These are phyloP conservation scores for Thelephora ganbajun DNA, from an alignment of 768 basidiomycete genomes.

Conservation along the genomic window DNA sequence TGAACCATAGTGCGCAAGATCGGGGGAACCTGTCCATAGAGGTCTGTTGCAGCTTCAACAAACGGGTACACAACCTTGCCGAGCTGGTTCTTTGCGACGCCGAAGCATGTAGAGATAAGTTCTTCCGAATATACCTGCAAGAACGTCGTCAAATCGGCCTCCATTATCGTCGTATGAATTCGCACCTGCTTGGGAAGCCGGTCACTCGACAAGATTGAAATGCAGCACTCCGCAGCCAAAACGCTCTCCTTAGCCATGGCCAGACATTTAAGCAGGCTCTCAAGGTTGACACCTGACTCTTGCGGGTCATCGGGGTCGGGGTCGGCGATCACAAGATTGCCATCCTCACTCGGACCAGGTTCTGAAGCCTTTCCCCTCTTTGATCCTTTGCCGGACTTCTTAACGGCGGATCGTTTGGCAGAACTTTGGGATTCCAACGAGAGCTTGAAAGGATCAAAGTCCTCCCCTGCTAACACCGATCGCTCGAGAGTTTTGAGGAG, in stretches of 20 bases:
- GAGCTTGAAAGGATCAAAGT: slow-evolving; percentile 49
- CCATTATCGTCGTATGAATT: not conserved
- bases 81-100: slow-evolving; percentile 67
- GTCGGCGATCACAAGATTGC: slow-evolving; percentile 8
- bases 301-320: slow-evolving; percentile 17
- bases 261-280: slow-evolving; percentile 34
- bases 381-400: slow-evolving; percentile 23
- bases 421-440: slow-evolving; percentile 11
- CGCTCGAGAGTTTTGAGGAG: slow-evolving; percentile 70
- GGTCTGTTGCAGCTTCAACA: slow-evolving; percentile 50
- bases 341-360: slow-evolving; percentile 18
- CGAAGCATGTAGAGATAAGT: slow-evolving; percentile 67
- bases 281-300: slow-evolving; percentile 23
- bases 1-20: slow-evolving; percentile 39
- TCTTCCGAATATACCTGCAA: slow-evolving; percentile 86
- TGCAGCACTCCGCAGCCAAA: slow-evolving; percentile 70
- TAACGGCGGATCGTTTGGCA: slow-evolving; percentile 8
- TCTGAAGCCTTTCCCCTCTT: slow-evolving; percentile 26
- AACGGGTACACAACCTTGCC: slow-evolving; percentile 75
- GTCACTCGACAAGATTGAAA: slow-evolving; percentile 66
- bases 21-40: slow-evolving; percentile 25
- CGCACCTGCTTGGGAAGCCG: slow-evolving; percentile 77
- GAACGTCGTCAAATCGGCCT: not conserved
- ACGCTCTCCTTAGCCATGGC: slow-evolving; percentile 61
- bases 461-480: slow-evolving; percentile 63